Evolutionary conservation across 306 rosid genomes (phyloP), one percentile per base, ranked within the genome.

Genomic region (Corylus avellana): DNA sequence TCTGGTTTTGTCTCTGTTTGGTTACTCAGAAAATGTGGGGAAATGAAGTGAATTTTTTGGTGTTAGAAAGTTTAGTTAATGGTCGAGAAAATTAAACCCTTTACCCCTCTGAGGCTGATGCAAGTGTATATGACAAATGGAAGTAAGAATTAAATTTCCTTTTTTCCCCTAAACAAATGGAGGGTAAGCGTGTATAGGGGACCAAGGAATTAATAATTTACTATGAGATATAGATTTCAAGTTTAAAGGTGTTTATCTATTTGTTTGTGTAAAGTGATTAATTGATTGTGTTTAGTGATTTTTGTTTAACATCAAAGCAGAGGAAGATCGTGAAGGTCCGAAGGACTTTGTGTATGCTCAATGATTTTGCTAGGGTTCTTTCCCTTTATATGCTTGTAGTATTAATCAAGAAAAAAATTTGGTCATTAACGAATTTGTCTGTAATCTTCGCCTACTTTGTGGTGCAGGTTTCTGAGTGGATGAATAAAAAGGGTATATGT

Each of bases 381-480:
- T 42, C 42, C 25, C 51, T 68, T 68, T 17, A n/a, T 42, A 51
- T 68, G 27, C 50, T 68, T 11, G 25, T 4, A n/a, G 18, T 7
- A 35, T 42, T 68, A 68, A 25, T 22, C 66, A 59, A 59, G 66
- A 11, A n/a, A 42, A 42, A 4, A 18, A 39, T 42, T 9, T 68
- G 25, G 3, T 44, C 7, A 11, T 39, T n/a, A 39, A 12, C 5
- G 29, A n/a, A 37, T 39, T 14, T 67, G 37, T 75, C 25, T 1
- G 39, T 61, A 56, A 77, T 44, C 37, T 53, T 25, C 44, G 72
- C 78, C 44, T 77, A 54, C 13, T 75, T 22, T 16, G 35, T 78
- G 86, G 73, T 77, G 85, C 87, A 95, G 98, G 85, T 92, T 57
- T 95, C 95, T 42, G 93, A 92, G 81, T 92, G 98, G 98, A 92